Conservation (phyloP, 805 yeast species). For the Candida michaelii region DNA sequence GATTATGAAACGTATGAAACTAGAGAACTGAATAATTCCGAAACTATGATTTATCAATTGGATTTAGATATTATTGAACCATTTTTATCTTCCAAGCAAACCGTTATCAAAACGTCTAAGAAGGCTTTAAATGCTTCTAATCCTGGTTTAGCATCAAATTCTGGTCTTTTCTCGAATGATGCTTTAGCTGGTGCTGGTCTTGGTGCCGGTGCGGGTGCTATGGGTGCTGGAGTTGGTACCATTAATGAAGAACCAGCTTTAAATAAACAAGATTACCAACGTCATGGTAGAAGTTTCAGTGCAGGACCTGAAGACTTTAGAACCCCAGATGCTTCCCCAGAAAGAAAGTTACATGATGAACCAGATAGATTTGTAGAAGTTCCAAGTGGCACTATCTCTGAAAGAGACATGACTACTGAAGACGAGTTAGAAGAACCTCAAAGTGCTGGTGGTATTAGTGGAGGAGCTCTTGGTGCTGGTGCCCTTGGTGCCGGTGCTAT, state of each 20-base stretch:
- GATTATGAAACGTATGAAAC: conserved; percentile 52
- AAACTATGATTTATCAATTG: conserved; percentile 62
- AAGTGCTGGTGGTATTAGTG: not conserved
- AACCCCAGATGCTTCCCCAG: conserved; percentile 31
- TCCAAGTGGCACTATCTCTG: conserved; percentile 24
- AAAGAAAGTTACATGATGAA: conserved; percentile 11
- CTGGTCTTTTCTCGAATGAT: not conserved
- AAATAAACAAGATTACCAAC: conserved; percentile 14
- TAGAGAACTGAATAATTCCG: conserved; percentile 46
- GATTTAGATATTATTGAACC: conserved; percentile 49
- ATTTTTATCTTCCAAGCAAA: conserved; percentile 23
- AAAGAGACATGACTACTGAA: conserved; percentile 16
- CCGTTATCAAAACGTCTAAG: conserved; percentile 16
- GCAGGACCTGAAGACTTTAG: conserved; percentile 35
- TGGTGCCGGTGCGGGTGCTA: conserved; percentile 19
- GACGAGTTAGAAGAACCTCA: conserved; percentile 11
- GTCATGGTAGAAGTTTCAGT: conserved; percentile 38
- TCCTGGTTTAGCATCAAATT: conserved; percentile 2
- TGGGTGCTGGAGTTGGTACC: conserved; percentile 10
- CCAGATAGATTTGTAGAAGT: conserved; percentile 31
- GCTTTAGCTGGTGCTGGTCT: conserved; percentile 18
- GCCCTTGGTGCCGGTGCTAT: not conserved
- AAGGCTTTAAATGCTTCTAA: conserved; percentile 15
- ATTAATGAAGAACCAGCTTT: not conserved
- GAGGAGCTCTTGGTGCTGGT: not conserved